Conservation (phyloP, 768 basidiomycete genomes). For the Suillus americanus region DNA sequence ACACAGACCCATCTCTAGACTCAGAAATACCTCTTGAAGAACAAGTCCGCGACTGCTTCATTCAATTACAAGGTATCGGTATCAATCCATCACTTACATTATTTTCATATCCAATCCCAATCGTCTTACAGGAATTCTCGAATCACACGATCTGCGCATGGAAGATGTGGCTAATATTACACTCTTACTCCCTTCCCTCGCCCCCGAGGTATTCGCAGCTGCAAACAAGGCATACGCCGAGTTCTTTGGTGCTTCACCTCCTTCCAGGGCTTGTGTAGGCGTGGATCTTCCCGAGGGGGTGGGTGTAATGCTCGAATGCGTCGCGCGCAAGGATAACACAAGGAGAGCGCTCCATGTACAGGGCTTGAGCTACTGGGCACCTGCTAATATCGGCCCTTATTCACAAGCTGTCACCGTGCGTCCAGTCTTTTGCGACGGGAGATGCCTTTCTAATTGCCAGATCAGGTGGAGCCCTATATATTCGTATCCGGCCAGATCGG, state of each 20-base stretch:
- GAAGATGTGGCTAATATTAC: constrained; percentile 60
- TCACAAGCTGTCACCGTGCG: constrained; percentile 87
- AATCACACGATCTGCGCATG: neutral
- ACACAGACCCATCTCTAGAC: constrained; percentile 22
- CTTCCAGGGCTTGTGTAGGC: constrained; percentile 91
- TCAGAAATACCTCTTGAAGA: constrained; percentile 53
- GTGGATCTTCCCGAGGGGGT: constrained; percentile 61
- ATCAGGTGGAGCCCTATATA: constrained; percentile 70
- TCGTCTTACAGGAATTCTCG: neutral
- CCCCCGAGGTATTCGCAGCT: constrained; percentile 55
- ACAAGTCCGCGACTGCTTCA: constrained; percentile 73
- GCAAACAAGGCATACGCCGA: constrained; percentile 79
- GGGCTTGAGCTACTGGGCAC: constrained; percentile 96
- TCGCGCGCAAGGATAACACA: constrained; percentile 46
- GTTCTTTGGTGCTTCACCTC: constrained; percentile 90
- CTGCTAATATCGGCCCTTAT: constrained; percentile 98
- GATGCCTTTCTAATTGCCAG: neutral
- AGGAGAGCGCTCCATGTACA: constrained; percentile 91
- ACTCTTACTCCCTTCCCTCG: constrained; percentile 80
- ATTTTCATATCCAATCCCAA: neutral
- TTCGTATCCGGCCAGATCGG: constrained; percentile 97
- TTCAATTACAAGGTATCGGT: constrained; percentile 66
- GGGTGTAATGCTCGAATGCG: constrained; percentile 71
- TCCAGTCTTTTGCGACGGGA: constrained; percentile 10
- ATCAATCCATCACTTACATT: neutral